Evolutionary conservation across 2,329 filamentous ascomycete species (phyloP), one percentile per base, ranked within the genome.

Genomic region (Alternaria gaisen): DNA sequence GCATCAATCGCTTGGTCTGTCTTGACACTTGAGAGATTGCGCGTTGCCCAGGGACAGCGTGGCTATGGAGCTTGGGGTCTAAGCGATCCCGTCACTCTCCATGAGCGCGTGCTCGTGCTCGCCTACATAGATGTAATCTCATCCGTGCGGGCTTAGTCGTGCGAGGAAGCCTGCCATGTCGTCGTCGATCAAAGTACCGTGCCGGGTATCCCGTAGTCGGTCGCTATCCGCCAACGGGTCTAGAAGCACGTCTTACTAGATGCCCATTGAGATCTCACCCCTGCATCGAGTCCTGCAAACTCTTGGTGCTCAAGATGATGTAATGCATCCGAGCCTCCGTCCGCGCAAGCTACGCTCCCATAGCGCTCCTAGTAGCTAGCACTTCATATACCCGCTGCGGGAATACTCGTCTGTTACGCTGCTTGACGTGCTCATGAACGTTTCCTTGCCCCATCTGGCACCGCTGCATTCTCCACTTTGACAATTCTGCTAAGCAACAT

Each of bases 191-290:
- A 50, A 57, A 58, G 56, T 44, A 55, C 57, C 62, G 60, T 71
- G 73, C 72, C 72, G 70, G 71, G 57, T 22, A 67, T 63, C 61
- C 73, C 73, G 72, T 66, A 58, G 56, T 62, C 64, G 72, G 58
- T 57, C 53, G 62, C 71, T 71, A 71, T 55, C 40, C 66, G 55
- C 60, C 57, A 67, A 62, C 55, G 47, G 61, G 70, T 56, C 53
- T 58, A 55, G 61, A 60, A 53, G 51, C 66, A 56, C 10, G 53
- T n/a, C 48, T 28, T 12, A 44, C 57, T 63, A 65, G 65, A 66
- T 69, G 67, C 56, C 61, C 56, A 22, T 53, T 52, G 60, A 56
- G 56, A 61, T 65, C 64, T 63, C 65, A 61, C 53, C 57, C 65
- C 56, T 67, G 58, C 60, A 66, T 66, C 52, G 46, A 55, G 57